phyloP scores from a whole-genome alignment of 106 monocot genomes.

The Alisma plantagoaquatica region DNA sequence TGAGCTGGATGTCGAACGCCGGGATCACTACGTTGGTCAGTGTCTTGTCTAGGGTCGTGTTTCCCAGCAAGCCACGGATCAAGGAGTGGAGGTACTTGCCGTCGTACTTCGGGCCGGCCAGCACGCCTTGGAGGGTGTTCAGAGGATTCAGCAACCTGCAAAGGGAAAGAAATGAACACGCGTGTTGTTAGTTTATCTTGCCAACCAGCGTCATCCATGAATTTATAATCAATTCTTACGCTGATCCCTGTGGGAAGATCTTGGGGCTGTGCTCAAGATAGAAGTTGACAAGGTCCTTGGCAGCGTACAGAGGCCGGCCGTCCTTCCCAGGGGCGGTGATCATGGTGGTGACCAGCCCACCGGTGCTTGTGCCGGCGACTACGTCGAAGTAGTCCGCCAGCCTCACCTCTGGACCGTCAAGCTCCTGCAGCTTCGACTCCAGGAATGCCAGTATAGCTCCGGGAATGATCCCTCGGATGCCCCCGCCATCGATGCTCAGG shows the following conservation, averaged over 20 bases:
- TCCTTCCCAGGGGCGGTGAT: too few relatives aligned
- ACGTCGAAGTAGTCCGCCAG: slow-evolving; percentile 14
- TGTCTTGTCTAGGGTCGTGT: neutral
- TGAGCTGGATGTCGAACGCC: slow-evolving; percentile 7
- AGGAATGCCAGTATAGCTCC: neutral
- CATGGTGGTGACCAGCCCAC: slow-evolving; percentile 10
- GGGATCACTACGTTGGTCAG: slow-evolving; percentile 8
- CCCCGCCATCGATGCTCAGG: slow-evolving; percentile 14
- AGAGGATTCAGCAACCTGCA: too few relatives aligned
- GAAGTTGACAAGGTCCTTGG: too few relatives aligned
- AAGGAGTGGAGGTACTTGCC: slow-evolving; percentile 1
- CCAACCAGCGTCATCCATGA: too few relatives aligned
- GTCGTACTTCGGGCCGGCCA: slow-evolving; percentile 7
- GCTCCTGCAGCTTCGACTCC: slow-evolving; percentile 9
- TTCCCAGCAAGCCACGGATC: neutral
- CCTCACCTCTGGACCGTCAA: slow-evolving; percentile 9
- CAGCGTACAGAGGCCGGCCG: too few relatives aligned
- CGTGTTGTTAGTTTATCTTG: too few relatives aligned
- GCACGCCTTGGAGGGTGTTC: too few relatives aligned
- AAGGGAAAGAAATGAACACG: too few relatives aligned
- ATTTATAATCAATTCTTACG: too few relatives aligned
- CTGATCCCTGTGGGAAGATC: too few relatives aligned
- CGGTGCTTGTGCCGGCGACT: slow-evolving; percentile 11
- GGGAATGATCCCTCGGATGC: slow-evolving; percentile 8
- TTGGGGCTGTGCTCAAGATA: too few relatives aligned